phyloP scores from a whole-genome alignment of 73 alveolate genomes.

The Tetrahymena elliotti region DNA sequence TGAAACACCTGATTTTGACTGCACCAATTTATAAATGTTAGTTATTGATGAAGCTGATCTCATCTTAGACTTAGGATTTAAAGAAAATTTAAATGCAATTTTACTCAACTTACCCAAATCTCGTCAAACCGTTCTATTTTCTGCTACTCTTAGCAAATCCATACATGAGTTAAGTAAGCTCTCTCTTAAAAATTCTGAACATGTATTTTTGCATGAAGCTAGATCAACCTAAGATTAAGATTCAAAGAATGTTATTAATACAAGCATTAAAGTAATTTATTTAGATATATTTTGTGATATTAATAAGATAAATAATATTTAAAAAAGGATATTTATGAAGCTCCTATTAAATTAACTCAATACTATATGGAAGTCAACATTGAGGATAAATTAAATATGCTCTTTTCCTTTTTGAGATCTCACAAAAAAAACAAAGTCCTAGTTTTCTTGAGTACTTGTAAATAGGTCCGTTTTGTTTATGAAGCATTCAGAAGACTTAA shows the following conservation, averaged over 20 bases:
- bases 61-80: constrained; percentile 78
- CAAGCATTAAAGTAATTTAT: neutral
- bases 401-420: constrained; percentile 83
- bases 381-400: constrained; percentile 82
- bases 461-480: constrained; percentile 77
- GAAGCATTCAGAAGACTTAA: constrained; percentile 69
- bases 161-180: constrained; percentile 32
- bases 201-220: constrained; percentile 22
- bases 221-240: neutral
- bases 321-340: constrained; percentile 45
- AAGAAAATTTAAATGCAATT: constrained; percentile 61
- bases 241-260: neutral
- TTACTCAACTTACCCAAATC: constrained; percentile 61
- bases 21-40: constrained; percentile 54
- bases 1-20: constrained; percentile 71
- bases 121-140: constrained; percentile 64
- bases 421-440: constrained; percentile 76
- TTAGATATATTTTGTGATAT: constrained; percentile 7
- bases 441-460: constrained; percentile 78
- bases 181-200: constrained; percentile 31
- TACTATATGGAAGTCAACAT: constrained; percentile 62
- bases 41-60: constrained; percentile 88
- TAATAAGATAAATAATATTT: neutral
- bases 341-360: constrained; percentile 79
- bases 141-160: constrained; percentile 70